Evolutionary conservation across 2,329 filamentous ascomycete species (phyloP).

Genomic region (Amylocarpus encephaloides): DNA sequence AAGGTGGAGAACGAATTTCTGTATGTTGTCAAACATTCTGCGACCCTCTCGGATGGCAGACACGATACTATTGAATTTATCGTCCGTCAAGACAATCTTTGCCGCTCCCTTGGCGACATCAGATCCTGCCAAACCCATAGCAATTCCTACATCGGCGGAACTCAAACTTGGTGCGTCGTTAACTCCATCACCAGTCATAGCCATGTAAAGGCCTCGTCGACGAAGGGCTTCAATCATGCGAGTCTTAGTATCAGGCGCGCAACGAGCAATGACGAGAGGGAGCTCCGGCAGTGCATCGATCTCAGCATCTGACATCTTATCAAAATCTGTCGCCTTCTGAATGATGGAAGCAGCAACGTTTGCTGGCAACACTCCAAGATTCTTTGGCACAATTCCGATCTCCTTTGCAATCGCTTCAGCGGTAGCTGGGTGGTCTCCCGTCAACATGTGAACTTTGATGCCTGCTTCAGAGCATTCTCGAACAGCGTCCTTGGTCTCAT

Average conservation of each 20-base stretch:
- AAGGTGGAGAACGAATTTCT: constrained; percentile 51
- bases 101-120: constrained; percentile 58
- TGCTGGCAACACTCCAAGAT: constrained; percentile 38
- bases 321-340: constrained; percentile 47
- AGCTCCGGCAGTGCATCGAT: constrained; percentile 44
- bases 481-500: constrained; percentile 52
- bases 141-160: constrained; percentile 49
- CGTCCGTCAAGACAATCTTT: constrained; percentile 46
- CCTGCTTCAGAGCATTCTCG: constrained; percentile 59
- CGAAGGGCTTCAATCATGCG: constrained; percentile 50
- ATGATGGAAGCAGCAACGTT: constrained; percentile 43
- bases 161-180: constrained; percentile 50
- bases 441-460: constrained; percentile 73
- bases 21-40: constrained; percentile 49
- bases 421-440: constrained; percentile 50
- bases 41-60: constrained; percentile 47
- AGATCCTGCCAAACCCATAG: constrained; percentile 54
- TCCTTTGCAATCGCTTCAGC: constrained; percentile 50
- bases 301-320: constrained; percentile 39
- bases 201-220: constrained; percentile 42
- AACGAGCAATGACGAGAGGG: constrained; percentile 48
- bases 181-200: constrained; percentile 52
- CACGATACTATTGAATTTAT: constrained; percentile 49
- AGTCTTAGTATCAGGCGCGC: constrained; percentile 47
- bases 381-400: constrained; percentile 45